Base-by-base conservation (phyloP, 805 yeast genomes). In the Candida ortonii region DNA sequence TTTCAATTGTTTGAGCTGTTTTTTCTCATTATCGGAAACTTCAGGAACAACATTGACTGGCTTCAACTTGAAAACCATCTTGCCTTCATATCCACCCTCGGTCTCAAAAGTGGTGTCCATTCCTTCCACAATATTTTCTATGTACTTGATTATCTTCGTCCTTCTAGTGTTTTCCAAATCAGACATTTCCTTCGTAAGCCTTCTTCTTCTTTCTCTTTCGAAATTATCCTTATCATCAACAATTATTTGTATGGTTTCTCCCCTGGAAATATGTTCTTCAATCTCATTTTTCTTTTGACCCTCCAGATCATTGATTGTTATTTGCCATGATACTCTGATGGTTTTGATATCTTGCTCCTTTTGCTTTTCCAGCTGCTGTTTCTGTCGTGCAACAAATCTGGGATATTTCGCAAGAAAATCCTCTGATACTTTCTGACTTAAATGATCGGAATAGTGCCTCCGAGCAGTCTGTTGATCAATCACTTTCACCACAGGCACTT, bases 261-360 rank as follows among this genome's bases (percentile, higher is more conserved):
- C 77, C 38, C 67, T 73, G 22, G 61, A 57, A 38, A 75, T 43
- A 13, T 72, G 67, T 3, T 57, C 51, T 24, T 57, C 48, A 12
- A 78, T 70, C 46, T 78, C 84, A 34, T 65, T 63, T 10, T 60
- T 58, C 49, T 78, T 78, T 40, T 78, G 84, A 23, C 69, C 67
- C 17, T 49, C 52, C 37, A 78, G 57, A 53, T 78, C 84, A 25
- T 69, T 67, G 21, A 59, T 53, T n/a, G 70, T 68, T 14, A 77
- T 77, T 29, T 70, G 68, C 83, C 83, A 78, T 8, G 77, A 67
- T 3, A 78, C 52, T 26, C 68, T 68, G 21, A 78, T 56, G 20
- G 67, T 57, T 44, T 77, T 77, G n/a, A 65, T 41, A 20, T 65
- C 64, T 8, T 24, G 41, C 26, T 38, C 46, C 17, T 24, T 29